Percentiles rank a stretch among this genome's conserved stretches.
These are phyloP conservation scores for Blastocystis sp. DNA, from an alignment of 352 stramenopile species.

Conservation along the genomic window DNA sequence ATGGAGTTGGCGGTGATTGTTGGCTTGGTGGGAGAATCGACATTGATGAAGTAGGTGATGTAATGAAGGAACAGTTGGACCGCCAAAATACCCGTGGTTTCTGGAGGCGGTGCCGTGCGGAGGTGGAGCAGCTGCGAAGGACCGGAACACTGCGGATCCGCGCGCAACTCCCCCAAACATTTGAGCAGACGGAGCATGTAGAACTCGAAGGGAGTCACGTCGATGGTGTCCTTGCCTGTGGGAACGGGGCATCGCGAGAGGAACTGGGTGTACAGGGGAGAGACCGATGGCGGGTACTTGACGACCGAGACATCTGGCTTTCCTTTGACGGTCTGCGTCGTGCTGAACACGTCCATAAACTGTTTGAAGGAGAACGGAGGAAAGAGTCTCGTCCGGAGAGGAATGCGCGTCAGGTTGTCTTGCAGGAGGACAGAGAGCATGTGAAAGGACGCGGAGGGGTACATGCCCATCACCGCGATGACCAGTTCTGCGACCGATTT, in stretches of 20 bases:
- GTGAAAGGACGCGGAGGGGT: slow-evolving; percentile 24
- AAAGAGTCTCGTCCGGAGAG: slow-evolving; percentile 1
- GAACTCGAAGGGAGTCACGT: slow-evolving; percentile 54
- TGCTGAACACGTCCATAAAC: not conserved
- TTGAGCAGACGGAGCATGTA: slow-evolving; percentile 49
- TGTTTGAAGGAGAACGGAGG: slow-evolving; percentile 35
- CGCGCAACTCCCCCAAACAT: not conserved
- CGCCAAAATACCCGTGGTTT: slow-evolving; percentile 6
- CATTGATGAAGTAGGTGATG: slow-evolving; percentile 12
- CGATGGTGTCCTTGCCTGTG: slow-evolving; percentile 15
- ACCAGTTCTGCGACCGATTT: slow-evolving; percentile 40
- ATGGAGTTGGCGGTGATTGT: not conserved
- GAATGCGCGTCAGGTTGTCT: slow-evolving; percentile 17
- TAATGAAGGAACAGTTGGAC: slow-evolving; percentile 64
- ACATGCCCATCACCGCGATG: slow-evolving; percentile 45
- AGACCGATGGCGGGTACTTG: not conserved
- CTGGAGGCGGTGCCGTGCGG: not conserved
- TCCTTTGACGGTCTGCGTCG: not conserved
- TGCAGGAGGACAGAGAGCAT: slow-evolving; percentile 53
- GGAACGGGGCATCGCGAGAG: not conserved
- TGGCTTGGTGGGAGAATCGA: not conserved
- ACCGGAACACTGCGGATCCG: not conserved
- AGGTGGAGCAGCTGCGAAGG: not conserved
- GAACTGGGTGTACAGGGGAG: slow-evolving; percentile 54
- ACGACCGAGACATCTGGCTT: not conserved